A percentile compares a stretch with the other conserved stretches of the same genome.
Evolutionary conservation across 2,329 filamentous ascomycete species (phyloP).

Genomic region (Pestalotiopsis fici): DNA sequence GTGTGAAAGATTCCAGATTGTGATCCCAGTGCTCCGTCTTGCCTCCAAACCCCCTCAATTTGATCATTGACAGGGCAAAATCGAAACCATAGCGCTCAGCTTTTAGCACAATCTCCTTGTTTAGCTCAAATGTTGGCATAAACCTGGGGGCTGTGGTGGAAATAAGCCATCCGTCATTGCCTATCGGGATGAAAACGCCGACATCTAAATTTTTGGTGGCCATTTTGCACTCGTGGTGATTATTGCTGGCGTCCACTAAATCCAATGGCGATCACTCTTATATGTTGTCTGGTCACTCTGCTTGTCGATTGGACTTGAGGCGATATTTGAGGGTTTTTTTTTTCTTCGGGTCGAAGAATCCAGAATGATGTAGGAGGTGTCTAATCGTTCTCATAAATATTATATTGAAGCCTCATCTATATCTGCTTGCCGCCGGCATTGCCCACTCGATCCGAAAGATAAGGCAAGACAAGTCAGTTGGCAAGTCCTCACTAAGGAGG

Average conservation of each 20-base stretch:
- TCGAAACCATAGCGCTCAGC: constrained; percentile 23
- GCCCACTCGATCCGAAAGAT: background rate
- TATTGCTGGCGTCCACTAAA: background rate
- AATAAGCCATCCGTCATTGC: constrained; percentile 30
- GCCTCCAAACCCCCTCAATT: constrained; percentile 24
- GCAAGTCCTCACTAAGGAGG: background rate
- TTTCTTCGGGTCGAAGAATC: background rate
- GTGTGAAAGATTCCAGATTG: constrained; percentile 27
- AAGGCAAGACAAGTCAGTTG: background rate
- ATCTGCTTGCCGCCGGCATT: background rate
- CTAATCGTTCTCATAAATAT: background rate
- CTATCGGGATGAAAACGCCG: constrained; percentile 20
- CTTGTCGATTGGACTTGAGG: background rate
- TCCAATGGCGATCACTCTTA: background rate
- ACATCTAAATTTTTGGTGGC: constrained; percentile 12
- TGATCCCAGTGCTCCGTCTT: constrained; percentile 28
- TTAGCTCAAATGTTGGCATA: constrained; percentile 25
- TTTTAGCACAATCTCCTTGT: constrained; percentile 22
- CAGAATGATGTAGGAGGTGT: background rate
- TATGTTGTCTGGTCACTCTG: background rate
- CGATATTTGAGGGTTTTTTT: background rate
- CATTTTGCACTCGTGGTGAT: background rate
- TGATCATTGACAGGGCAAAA: constrained; percentile 27
- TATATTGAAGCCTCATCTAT: background rate
- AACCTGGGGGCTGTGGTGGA: constrained; percentile 24